A percentile compares a stretch with the other conserved stretches of the same genome.
Evolutionary conservation across 352 stramenopile species (phyloP).

Genomic region (Pythium coloratum): DNA sequence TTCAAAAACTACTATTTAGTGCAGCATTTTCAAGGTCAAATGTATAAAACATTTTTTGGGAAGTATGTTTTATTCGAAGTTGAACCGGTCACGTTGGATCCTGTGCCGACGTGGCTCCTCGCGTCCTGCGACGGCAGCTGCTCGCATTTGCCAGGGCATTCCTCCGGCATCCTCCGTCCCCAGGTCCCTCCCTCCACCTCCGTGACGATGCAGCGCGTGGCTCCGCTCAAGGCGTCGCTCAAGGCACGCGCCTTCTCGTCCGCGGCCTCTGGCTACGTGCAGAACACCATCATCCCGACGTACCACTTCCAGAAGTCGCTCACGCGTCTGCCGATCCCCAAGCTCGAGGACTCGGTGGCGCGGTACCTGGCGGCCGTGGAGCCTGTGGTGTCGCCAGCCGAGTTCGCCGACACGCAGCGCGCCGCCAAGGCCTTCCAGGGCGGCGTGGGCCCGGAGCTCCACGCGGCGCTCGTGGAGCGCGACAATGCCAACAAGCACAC

Average conservation of each 20-base stretch:
- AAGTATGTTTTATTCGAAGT: constrained; percentile 19
- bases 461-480: constrained; percentile 69
- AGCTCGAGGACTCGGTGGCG: constrained; percentile 80
- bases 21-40: not conserved
- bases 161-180: not conserved
- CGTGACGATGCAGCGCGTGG: constrained; percentile 32
- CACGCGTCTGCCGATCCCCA: constrained; percentile 82
- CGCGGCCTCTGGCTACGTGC: constrained; percentile 55
- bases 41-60: constrained; percentile 18
- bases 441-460: constrained; percentile 62
- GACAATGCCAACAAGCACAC: constrained; percentile 85
- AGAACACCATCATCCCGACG: constrained; percentile 86
- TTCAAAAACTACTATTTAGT: no score
- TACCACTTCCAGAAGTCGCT: constrained; percentile 89
- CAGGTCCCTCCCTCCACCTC: not conserved
- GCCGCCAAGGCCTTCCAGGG: constrained; percentile 60
- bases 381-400: constrained; percentile 56
- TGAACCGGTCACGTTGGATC: constrained; percentile 38
- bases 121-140: not conserved
- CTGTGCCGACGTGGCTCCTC: constrained; percentile 35
- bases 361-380: constrained; percentile 79
- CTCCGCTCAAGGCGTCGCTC: constrained; percentile 16
- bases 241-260: constrained; percentile 27
- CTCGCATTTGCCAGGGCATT: constrained; percentile 11
- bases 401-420: constrained; percentile 56